Evolutionary conservation across 257 asterid species (phyloP).

Genomic region (Striga asiatica): DNA sequence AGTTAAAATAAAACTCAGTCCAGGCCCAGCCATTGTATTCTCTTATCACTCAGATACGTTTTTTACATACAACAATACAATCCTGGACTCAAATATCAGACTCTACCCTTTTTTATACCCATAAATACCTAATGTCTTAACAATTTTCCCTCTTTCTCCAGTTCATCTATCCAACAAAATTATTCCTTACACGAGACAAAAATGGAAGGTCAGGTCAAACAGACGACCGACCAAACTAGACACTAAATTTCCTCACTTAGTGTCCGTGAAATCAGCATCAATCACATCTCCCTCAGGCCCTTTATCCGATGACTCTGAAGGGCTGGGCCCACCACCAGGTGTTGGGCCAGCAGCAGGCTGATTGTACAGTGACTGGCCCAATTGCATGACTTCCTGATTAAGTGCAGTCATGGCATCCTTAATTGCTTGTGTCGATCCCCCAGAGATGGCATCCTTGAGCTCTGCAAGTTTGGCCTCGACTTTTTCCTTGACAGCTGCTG

Average conservation of each 20-base stretch:
- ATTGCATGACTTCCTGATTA: constrained; percentile 97
- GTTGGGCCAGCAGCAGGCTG: constrained; percentile 71
- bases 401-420: constrained; percentile 91
- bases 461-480: constrained; percentile 92
- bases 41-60: too few species aligned
- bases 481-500: constrained; percentile 73
- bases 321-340: constrained; percentile 37
- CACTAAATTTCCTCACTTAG: constrained; percentile 41
- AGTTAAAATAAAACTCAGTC: too few species aligned
- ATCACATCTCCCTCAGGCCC: constrained; percentile 92
- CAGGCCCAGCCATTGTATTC: too few species aligned
- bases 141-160: too few species aligned
- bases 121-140: too few species aligned
- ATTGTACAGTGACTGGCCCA: constrained; percentile 87
- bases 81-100: too few species aligned
- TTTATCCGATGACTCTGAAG: constrained; percentile 57
- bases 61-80: too few species aligned
- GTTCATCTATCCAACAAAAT: constrained; percentile 15
- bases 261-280: constrained; percentile 95
- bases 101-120: too few species aligned
- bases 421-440: constrained; percentile 70
- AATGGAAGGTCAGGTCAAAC: neutral
- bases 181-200: constrained; percentile 11
- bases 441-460: constrained; percentile 74
- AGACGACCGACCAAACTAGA: neutral